Base-by-base conservation (phyloP, 495 filamentous ascomycete genomes). In the Lophiostoma macrostomum region DNA sequence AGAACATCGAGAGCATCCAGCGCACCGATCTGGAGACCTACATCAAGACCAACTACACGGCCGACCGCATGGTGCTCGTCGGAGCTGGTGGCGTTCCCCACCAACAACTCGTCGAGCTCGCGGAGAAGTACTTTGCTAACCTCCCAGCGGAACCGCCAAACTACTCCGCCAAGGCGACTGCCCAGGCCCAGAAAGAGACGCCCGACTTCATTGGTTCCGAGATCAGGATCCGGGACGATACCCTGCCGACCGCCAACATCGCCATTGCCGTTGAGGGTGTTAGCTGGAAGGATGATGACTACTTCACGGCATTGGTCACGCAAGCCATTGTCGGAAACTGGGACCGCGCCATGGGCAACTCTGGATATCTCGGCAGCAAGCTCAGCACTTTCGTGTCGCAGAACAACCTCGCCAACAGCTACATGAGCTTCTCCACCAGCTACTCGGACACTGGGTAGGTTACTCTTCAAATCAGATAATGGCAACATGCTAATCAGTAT, bases 271-370 rank as follows among this genome's bases (percentile, higher is more conserved):
- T 99, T 34, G 93, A 99, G 80, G 93, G 93, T 79, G 93, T 96
- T 41, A 93, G 89, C 86, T 99, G 93, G 93, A 95, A 88, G 74
- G 90, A 95, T 65, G 88, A 93, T 50, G 90, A 95, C 74, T 97
- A 97, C 81, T 99, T 96, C 80, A 96, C 93, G 59, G 93, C 86
- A 36, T 78, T 99, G 46, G 91, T 99, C 57, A 86, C 93, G 39
- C 93, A 99, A 78, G 94, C 93, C 60, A 96, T 99, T 67, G 89
- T 99, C 63, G 93, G 93, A 66, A 99, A 99, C 82, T 99, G 93
- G 84, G 93, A 99, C 76, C 90, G 90, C 73, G 87, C 93, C 46
- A 94, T 97, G 86, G 94, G 94, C 69, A 95, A 90, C 74, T 89
- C 91, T 38, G 80, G 90, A 42, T 91, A 95, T 78, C 82, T 96